These are phyloP conservation scores for Zoysia japonica DNA, from an alignment of 176 grass and related monocot species.

Conservation along the genomic window DNA sequence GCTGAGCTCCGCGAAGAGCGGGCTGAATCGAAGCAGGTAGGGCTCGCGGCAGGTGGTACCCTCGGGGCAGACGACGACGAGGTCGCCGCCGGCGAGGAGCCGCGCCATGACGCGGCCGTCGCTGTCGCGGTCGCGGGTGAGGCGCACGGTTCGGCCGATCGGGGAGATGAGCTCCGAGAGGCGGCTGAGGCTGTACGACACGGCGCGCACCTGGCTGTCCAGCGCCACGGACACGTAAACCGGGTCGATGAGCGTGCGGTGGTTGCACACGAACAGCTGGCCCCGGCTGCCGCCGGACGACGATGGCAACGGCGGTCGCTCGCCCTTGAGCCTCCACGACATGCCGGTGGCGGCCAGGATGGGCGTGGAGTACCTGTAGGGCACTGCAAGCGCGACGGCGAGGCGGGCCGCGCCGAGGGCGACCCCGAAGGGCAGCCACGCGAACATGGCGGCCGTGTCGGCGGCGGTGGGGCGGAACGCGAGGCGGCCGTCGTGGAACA, in stretches of 20 bases:
- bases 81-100: conserved; percentile 42
- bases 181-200: conserved; percentile 64
- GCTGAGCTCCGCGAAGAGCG: conserved; percentile 65
- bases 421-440: conserved; percentile 51
- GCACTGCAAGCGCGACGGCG: conserved; percentile 41
- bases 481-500: conserved; percentile 77
- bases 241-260: conserved; percentile 78
- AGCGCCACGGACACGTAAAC: conserved; percentile 64
- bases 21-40: conserved; percentile 71
- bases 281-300: background rate
- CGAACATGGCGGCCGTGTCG: conserved; percentile 58
- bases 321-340: conserved; percentile 51
- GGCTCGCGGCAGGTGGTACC: conserved; percentile 86
- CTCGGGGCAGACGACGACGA: conserved; percentile 67
- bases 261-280: conserved; percentile 74
- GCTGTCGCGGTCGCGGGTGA: conserved; percentile 38
- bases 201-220: conserved; percentile 50
- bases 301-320: background rate
- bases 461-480: conserved; percentile 61
- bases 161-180: conserved; percentile 62
- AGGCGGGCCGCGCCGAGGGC: conserved; percentile 39
- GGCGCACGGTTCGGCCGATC: conserved; percentile 52
- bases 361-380: conserved; percentile 57
- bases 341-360: conserved; percentile 57
- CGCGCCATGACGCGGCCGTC: conserved; percentile 43